Evolutionary conservation across 2,329 filamentous ascomycete species (phyloP), one percentile per base, ranked within the genome.

Genomic region (Neurospora crassa): DNA sequence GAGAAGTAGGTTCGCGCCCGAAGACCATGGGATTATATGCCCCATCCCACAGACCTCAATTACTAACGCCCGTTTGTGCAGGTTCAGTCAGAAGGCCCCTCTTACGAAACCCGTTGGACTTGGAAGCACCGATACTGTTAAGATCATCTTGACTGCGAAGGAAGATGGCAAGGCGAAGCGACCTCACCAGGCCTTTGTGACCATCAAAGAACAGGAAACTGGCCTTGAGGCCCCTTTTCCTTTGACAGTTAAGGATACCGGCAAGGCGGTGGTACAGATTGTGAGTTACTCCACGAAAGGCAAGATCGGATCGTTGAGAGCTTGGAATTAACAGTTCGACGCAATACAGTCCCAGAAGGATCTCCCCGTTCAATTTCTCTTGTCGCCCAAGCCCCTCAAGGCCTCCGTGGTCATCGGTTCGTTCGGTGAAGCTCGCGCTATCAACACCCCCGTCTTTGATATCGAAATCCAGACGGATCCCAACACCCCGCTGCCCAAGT

Each of bases 161-260:
- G 93, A 97, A 78, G 90, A 88, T 79, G 89, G 90, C 81, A 90
- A 89, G 76, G 87, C 88, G 67, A 95, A 94, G 85, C 89, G 92
- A 75, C 93, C 96, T 76, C 96, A 99, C 82, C 96, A 99, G 82
- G 94, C 94, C 6, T 97, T 97, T 84, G 86, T 99, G 70, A 86
- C 96, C 18, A 82, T 99, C 71, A 90, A 88, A 76, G 94, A 98
- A 76, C 83, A 86, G 12, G 83, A 85, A 14, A 90, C 90, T 12
- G 93, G 92, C 43, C 85, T 99, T 67, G 94, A 98, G 81, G 90
- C 94, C 34, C 94, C 94, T 0, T 97, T 95, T 78, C 89, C 94
- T 1, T 86, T 99, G 76, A 90, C 84, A 12, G 84, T 97, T 68
- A 97, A 97, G 84, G 92, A 96, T 11, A 93, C 86, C 77, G 96